phyloP scores from a whole-genome alignment of 202 grass and related monocot genomes.

The Zizania palustris region DNA sequence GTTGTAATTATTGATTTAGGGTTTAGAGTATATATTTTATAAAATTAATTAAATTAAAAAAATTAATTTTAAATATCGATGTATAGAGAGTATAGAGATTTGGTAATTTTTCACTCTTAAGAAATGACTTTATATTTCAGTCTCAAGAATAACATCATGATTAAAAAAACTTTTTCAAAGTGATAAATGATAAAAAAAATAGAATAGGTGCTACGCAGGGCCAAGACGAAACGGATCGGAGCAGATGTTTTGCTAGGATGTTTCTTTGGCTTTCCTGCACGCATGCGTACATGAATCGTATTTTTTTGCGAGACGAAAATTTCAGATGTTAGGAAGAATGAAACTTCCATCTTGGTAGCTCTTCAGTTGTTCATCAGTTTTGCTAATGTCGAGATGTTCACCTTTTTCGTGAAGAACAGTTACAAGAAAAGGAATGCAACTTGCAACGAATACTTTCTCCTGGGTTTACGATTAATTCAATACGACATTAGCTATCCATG shows the following conservation, averaged over 20 bases:
- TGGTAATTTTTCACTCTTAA: too few relatives aligned
- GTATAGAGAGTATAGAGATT: too few relatives aligned
- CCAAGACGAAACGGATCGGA: too few relatives aligned
- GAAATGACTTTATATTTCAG: too few relatives aligned
- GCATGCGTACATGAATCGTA: not conserved
- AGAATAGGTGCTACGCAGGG: not conserved
- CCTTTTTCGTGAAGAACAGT: too few relatives aligned
- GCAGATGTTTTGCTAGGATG: not conserved
- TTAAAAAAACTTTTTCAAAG: too few relatives aligned
- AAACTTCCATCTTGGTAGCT: not conserved
- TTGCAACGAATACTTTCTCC: not conserved
- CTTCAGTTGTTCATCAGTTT: constrained; percentile 25
- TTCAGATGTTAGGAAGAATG: not conserved
- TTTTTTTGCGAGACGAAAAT: not conserved
- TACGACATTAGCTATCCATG: not conserved
- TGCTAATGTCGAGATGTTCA: not conserved
- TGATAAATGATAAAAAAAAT: too few relatives aligned
- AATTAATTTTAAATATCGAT: too few relatives aligned
- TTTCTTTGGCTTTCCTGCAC: not conserved
- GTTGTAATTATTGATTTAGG: too few relatives aligned
- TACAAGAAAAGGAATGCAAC: not conserved
- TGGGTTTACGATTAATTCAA: not conserved
- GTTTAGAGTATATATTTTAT: too few relatives aligned
- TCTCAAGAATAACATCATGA: too few relatives aligned
- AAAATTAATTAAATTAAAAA: too few relatives aligned